Evolutionary conservation across 345 rosid genomes (phyloP).

Genomic region (Atalantia buxifolia): DNA sequence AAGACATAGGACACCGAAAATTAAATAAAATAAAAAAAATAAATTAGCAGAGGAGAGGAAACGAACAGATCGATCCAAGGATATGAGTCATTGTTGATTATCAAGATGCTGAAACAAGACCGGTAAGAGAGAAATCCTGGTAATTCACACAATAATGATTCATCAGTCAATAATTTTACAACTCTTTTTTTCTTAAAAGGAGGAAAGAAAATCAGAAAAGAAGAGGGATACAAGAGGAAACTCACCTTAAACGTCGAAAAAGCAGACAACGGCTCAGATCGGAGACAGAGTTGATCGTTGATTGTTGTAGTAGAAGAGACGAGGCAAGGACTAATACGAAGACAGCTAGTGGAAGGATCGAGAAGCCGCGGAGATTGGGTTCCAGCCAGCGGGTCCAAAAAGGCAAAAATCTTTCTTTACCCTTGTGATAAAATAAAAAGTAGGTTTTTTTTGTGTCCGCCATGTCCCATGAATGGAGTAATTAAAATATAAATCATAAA

Average conservation of each 20-base stretch:
- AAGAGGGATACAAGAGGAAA: not conserved
- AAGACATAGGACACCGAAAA: not conserved
- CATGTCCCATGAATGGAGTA: no score
- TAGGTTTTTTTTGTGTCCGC: no score
- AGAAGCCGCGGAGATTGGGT: constrained; percentile 17
- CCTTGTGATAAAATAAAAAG: not conserved
- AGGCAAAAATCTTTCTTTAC: not conserved
- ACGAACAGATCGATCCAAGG: constrained; percentile 34
- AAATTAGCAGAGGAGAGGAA: not conserved
- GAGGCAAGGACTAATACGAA: not conserved
- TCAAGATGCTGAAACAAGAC: not conserved
- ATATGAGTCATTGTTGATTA: constrained; percentile 59
- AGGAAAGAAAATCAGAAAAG: not conserved
- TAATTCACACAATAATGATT: not conserved
- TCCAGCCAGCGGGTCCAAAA: not conserved
- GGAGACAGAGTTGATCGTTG: not conserved
- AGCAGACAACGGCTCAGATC: not conserved
- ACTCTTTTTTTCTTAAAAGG: no score
- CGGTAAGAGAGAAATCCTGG: constrained; percentile 17
- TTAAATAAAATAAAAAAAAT: no score
- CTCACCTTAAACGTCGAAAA: not conserved
- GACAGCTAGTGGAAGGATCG: constrained; percentile 8
- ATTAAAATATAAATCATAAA: no score
- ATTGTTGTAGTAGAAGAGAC: not conserved
- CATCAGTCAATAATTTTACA: not conserved